These are phyloP conservation scores for Cinchona pubescens DNA, from an alignment of 257 asterid genomes.

Conservation along the genomic window DNA sequence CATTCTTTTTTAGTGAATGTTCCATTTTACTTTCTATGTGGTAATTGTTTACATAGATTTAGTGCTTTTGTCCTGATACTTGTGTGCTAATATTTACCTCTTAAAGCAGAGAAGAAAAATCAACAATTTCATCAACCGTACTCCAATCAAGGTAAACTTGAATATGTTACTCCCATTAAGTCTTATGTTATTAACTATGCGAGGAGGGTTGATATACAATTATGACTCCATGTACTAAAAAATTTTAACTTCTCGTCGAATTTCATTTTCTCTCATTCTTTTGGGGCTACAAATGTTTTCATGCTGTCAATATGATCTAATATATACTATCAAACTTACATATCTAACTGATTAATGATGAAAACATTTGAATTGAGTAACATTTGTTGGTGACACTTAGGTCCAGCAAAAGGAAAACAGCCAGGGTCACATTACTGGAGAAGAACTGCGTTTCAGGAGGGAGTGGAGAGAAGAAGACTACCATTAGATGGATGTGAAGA, in stretches of 20 bases:
- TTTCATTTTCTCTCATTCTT: background rate
- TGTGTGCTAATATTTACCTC: conserved; percentile 8
- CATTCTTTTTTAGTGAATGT: background rate
- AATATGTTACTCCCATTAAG: background rate
- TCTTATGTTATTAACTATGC: background rate
- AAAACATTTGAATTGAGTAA: background rate
- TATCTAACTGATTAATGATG: background rate
- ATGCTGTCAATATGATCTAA: background rate
- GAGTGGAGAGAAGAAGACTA: conserved; percentile 42
- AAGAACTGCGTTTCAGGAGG: conserved; percentile 35
- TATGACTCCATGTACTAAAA: background rate
- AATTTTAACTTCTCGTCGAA: background rate
- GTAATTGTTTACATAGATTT: background rate
- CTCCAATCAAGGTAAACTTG: conserved; percentile 40
- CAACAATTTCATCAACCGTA: conserved; percentile 38
- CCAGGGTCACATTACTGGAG: conserved; percentile 28
- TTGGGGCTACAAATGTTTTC: background rate
- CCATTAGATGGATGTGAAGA: conserved; percentile 32
- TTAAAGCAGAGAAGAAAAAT: conserved; percentile 42
- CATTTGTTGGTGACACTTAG: conserved; percentile 10
- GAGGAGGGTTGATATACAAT: background rate
- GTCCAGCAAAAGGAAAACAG: conserved; percentile 38
- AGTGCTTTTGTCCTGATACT: background rate
- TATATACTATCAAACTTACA: background rate
- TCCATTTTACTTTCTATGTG: background rate